Evolutionary conservation across 2,329 filamentous ascomycete genomes (phyloP).

Genomic region (Triangularia setosa): DNA sequence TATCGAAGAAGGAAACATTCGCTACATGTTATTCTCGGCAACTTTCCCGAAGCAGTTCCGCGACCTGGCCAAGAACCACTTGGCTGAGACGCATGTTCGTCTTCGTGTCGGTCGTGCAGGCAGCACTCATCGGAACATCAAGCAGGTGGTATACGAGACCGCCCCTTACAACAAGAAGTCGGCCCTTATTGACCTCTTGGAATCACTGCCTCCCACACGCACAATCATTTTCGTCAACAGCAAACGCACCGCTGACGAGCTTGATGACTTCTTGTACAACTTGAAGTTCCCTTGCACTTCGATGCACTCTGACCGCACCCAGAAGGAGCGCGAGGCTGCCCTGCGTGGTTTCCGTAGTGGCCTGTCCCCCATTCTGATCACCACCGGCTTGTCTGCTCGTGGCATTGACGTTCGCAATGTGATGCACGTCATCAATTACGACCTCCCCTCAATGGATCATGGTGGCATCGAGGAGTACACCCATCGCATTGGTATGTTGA

Average conservation of each 20-base stretch:
- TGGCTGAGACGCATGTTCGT: conserved; percentile 69
- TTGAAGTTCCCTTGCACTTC: conserved; percentile 75
- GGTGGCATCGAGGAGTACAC: conserved; percentile 93
- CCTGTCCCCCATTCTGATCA: conserved; percentile 72
- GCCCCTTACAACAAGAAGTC: conserved; percentile 65
- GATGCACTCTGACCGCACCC: conserved; percentile 82
- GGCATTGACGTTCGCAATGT: conserved; percentile 87
- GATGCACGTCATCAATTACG: conserved; percentile 89
- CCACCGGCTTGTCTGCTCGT: conserved; percentile 82
- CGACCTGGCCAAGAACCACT: conserved; percentile 69
- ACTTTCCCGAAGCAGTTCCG: conserved; percentile 84
- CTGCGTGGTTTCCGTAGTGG: conserved; percentile 80
- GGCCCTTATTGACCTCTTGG: conserved; percentile 68
- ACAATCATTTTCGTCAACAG: conserved; percentile 89
- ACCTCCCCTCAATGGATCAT: conserved; percentile 68
- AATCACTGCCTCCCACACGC: conserved; percentile 65
- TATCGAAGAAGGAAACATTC: conserved; percentile 66
- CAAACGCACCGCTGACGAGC: conserved; percentile 70
- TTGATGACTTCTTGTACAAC: conserved; percentile 88
- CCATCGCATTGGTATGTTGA: conserved; percentile 77
- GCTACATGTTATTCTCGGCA: conserved; percentile 84
- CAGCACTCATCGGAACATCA: conserved; percentile 76
- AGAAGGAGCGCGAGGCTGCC: conserved; percentile 87
- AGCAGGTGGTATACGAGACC: conserved; percentile 68
- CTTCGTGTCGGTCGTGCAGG: conserved; percentile 86